Evolutionary conservation across 225 moss, liverwort and hornwort genomes (phyloP).

Genomic region (Rhytidiadelphus loreus): DNA sequence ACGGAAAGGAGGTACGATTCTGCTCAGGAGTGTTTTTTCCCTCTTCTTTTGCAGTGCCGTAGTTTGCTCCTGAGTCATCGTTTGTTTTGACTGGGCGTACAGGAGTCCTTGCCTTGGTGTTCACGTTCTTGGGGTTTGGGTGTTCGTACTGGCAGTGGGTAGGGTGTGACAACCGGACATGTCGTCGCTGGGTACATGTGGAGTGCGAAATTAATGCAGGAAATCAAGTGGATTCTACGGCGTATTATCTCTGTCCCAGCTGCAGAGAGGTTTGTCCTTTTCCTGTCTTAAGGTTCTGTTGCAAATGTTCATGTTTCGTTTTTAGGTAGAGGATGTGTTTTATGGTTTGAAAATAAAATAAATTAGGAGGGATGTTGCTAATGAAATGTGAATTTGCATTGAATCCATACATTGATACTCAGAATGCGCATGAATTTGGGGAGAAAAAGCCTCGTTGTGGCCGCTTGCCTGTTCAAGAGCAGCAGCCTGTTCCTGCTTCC

Average conservation of each 20-base stretch:
- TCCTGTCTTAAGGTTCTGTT: neutral
- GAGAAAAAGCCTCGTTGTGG: slow-evolving; percentile 71
- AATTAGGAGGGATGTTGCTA: neutral
- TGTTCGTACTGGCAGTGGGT: slow-evolving; percentile 65
- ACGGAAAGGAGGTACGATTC: slow-evolving; percentile 75
- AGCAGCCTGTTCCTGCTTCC: slow-evolving; percentile 32
- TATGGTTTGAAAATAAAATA: neutral
- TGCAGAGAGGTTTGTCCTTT: slow-evolving; percentile 69
- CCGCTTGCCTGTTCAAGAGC: slow-evolving; percentile 64
- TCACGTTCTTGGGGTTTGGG: neutral
- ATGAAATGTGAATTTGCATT: neutral
- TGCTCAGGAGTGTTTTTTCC: neutral
- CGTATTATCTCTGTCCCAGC: slow-evolving; percentile 93
- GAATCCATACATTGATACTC: neutral
- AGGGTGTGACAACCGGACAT: slow-evolving; percentile 96
- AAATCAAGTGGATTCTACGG: slow-evolving; percentile 89
- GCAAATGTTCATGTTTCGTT: neutral
- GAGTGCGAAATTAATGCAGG: slow-evolving; percentile 87
- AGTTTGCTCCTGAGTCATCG: neutral
- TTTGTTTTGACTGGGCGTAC: neutral
- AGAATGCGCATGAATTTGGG: slow-evolving; percentile 77
- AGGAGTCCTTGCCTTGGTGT: neutral
- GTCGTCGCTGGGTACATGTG: slow-evolving; percentile 98
- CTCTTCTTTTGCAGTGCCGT: neutral
- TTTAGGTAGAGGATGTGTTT: neutral